phyloP scores from a whole-genome alignment of 306 rosid species.

The Hippophae tibetana region DNA sequence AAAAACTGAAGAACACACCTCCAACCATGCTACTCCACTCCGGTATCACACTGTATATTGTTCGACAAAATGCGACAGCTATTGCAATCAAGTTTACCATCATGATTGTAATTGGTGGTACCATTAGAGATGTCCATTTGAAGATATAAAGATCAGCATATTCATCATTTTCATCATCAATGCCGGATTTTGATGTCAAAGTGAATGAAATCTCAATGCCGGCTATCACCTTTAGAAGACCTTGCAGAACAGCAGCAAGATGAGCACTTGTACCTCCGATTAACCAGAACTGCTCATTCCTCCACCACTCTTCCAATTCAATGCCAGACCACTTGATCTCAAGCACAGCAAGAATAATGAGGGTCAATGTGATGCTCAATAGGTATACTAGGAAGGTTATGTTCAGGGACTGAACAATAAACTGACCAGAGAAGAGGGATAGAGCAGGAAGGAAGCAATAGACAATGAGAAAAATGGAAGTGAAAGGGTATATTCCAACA shows the following conservation, averaged over 20 bases:
- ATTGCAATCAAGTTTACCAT: conserved; percentile 55
- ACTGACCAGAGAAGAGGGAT: conserved; percentile 56
- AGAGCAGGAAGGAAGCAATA: conserved; percentile 82
- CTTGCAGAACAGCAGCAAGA: conserved; percentile 68
- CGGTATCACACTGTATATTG: conserved; percentile 40
- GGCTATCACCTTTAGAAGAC: conserved; percentile 58
- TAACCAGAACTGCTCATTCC: conserved; percentile 78
- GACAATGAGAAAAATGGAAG: conserved; percentile 63
- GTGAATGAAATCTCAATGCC: conserved; percentile 78
- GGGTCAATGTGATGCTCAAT: conserved; percentile 56
- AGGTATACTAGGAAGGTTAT: conserved; percentile 53
- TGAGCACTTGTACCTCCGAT: conserved; percentile 89
- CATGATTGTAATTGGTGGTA: conserved; percentile 64
- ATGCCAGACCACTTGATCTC: conserved; percentile 81
- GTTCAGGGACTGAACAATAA: conserved; percentile 54
- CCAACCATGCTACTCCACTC: conserved; percentile 60
- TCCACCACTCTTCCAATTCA: conserved; percentile 70
- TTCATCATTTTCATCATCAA: conserved; percentile 54
- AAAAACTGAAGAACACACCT: conserved; percentile 66
- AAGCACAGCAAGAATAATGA: conserved; percentile 49
- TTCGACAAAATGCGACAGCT: conserved; percentile 40
- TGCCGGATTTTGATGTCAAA: conserved; percentile 54
- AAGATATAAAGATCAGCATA: conserved; percentile 45
- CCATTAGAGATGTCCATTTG: conserved; percentile 63
- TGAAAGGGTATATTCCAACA: conserved; percentile 74